Evolutionary conservation across 2,329 filamentous ascomycete genomes (phyloP), one percentile per base, ranked within the genome.

Genomic region (Neofusicoccum kwambonambiense): DNA sequence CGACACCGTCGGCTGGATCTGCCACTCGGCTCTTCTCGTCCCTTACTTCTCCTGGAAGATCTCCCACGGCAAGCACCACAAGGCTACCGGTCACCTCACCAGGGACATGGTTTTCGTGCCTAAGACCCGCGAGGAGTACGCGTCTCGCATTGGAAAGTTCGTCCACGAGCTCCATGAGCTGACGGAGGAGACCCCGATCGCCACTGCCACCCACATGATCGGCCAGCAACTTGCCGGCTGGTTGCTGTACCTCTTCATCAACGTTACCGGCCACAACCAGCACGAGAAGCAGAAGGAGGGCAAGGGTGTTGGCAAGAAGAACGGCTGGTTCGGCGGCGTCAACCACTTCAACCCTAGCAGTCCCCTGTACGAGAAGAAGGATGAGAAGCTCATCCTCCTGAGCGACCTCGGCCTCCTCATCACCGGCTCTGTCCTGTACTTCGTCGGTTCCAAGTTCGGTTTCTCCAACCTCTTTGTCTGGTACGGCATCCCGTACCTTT

Each of bases 41-140:
- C 95, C 95, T 22, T 99, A 98, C 84, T 99, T 97, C 84, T 96
- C 92, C 77, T 99, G 95, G 95, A 96, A 99, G 83, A 93, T 98
- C 81, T 97, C 93, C 70, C 95, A 99, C 83, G 91, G 92, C 83
- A 97, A 97, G 88, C 95, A 99, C 84, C 95, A 99, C 90, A 98
- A 98, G 87, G 93, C 93, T 69, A 99, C 95, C 44, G 95, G 93
- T 73, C 88, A 99, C 85, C 89, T 99, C 82, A 93, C 96, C 81
- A 92, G 94, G 71, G 95, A 99, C 81, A 99, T 99, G 95, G 95
- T 98, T 68, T 98, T 97, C 77, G 85, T 98, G n/a, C 95, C 95
- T 67, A 92, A 92, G 81, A 97, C 93, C 64, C 89, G 93, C 66
- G 88, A 95, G 70, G 82, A 90, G 76, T 93, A 91, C 74, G 92